Evolutionary conservation across 2,329 filamentous ascomycete genomes (phyloP).

Genomic region (Ophiostoma tasmaniense): DNA sequence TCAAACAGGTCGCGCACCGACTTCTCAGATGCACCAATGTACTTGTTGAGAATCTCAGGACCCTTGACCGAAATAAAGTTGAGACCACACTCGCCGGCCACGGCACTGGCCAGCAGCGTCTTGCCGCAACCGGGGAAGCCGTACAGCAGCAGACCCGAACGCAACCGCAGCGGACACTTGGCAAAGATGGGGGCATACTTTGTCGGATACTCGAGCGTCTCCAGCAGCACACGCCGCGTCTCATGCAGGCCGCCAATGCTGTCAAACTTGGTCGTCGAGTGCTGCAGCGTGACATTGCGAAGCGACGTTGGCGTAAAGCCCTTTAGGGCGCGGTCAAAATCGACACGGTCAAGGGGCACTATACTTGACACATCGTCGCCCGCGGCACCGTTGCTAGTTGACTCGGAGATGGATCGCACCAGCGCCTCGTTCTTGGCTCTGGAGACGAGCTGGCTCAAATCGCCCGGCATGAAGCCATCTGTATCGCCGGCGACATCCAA

Average conservation of each 20-base stretch:
- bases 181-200: constrained; percentile 97
- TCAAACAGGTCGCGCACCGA: constrained; percentile 92
- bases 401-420: constrained; percentile 65
- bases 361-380: constrained; percentile 37
- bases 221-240: constrained; percentile 83
- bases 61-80: constrained; percentile 99
- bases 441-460: constrained; percentile 76
- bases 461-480: constrained; percentile 96
- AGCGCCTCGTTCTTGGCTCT: constrained; percentile 87
- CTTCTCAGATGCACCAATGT: constrained; percentile 96
- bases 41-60: constrained; percentile 97
- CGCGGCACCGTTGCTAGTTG: constrained; percentile 31
- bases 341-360: constrained; percentile 59
- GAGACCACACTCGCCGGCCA: constrained; percentile 94
- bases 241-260: constrained; percentile 82
- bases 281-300: constrained; percentile 87
- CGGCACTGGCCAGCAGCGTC: constrained; percentile 86
- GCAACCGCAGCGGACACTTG: constrained; percentile 86
- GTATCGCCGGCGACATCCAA: constrained; percentile 88
- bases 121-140: constrained; percentile 96
- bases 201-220: constrained; percentile 93
- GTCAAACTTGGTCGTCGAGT: constrained; percentile 84
- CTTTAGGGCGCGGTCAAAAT: constrained; percentile 77
- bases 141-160: constrained; percentile 86
- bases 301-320: constrained; percentile 94